These are phyloP conservation scores for Chrysoporthe austroafricana DNA, from an alignment of 2,329 filamentous ascomycete species.

Conservation along the genomic window DNA sequence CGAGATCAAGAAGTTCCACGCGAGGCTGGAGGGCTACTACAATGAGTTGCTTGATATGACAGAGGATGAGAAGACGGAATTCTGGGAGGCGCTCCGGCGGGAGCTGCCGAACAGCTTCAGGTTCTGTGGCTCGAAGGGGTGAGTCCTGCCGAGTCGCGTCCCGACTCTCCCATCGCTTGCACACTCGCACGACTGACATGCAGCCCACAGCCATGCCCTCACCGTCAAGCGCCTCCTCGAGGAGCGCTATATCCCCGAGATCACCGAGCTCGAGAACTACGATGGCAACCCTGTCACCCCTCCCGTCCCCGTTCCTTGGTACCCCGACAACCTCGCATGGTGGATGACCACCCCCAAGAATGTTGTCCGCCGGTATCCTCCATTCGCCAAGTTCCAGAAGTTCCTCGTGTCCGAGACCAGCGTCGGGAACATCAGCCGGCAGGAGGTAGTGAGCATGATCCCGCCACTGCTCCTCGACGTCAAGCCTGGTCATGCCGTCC, in stretches of 20 bases:
- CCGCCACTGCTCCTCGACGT: conserved; percentile 92
- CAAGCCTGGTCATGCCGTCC: conserved; percentile 84
- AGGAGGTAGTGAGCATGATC: conserved; percentile 99
- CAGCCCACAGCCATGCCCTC: conserved; percentile 73
- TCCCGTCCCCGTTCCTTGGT: conserved; percentile 84
- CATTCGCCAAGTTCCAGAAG: conserved; percentile 94
- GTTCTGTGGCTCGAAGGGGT: conserved; percentile 95
- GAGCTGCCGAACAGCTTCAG: conserved; percentile 97
- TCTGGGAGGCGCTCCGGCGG: conserved; percentile 81
- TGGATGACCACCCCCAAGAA: conserved; percentile 98
- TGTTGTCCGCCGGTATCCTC: conserved; percentile 88
- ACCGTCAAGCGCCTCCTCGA: conserved; percentile 88
- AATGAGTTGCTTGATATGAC: conserved; percentile 75
- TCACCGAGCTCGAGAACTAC: conserved; percentile 78
- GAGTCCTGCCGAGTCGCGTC: conserved; percentile 12
- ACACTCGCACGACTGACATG: conserved; percentile 20
- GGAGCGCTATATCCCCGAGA: conserved; percentile 87
- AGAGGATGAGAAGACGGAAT: conserved; percentile 76
- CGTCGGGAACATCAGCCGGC: conserved; percentile 95
- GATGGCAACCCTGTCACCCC: conserved; percentile 83
- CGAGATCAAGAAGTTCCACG: conserved; percentile 77
- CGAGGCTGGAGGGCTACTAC: conserved; percentile 86
- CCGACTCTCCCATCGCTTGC: background rate
- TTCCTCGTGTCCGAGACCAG: conserved; percentile 97
- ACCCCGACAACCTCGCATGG: conserved; percentile 93